Base-by-base conservation (phyloP, 106 monocot species). In the Apostasia ramifera region DNA sequence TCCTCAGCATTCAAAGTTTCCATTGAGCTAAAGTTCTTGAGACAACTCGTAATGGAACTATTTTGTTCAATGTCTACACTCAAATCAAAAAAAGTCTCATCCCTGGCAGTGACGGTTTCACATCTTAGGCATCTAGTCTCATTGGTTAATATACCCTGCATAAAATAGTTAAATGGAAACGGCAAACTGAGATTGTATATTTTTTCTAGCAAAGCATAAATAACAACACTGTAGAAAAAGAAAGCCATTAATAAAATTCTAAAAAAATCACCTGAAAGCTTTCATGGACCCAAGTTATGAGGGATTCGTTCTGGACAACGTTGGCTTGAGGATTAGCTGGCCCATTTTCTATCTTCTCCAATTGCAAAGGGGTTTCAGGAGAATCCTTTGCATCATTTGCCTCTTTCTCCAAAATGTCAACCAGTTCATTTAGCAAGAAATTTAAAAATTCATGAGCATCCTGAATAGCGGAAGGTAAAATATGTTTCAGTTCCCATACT, bases 1-100 rank as follows among this genome's bases (percentile, higher is more conserved):
- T 85, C 84, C 70, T 85, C 84, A 26, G 80, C 84, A 71, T 85
- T 85, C 56, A 85, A 77, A 40, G 84, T 85, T 67, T 85, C 84
- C 2, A 71, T 85, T 46, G 84, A 85, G 49, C 84, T 85, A 60
- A 85, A 85, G 70, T 81, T 85, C 71, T 81, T 85, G 65, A 85
- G 80, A 55, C 84, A 85, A 59, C 84, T 85, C 43, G 84, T 85
- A 3, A 85, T 77, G 6, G 84, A 85, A 71, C 84, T 85, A 50
- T 85, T 85, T 74, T 85, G 80, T 62, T 85, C 80, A 61, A 85
- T 85, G 51, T 85, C 84, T 55, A 85, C 59, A 71, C 84, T 85
- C n/a, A 85, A 71, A 70, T 85, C 84, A 59, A 85, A 64, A 57
- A 85, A 85, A 0, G 74, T 85, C 53, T 85, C 84, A 56, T 85